Evolutionary conservation across 1,284 basidiomycete species (phyloP).

Genomic region (Gymnopus androsaceus): DNA sequence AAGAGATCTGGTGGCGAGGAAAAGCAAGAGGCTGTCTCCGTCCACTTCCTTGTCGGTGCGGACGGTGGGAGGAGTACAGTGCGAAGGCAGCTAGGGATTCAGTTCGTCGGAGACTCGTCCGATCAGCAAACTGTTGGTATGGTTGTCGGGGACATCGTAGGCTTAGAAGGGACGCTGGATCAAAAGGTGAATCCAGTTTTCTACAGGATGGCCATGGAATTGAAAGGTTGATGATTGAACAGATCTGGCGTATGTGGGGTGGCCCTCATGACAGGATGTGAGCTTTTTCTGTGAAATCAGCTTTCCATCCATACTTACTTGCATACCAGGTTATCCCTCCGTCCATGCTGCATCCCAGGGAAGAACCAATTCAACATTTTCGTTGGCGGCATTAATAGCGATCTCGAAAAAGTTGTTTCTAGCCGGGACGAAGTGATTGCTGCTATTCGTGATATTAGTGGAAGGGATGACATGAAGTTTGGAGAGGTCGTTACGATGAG

Average conservation of each 20-base stretch:
- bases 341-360: conserved; percentile 30
- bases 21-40: conserved; percentile 27
- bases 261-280: conserved; percentile 29
- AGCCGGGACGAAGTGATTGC: conserved; percentile 32
- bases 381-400: conserved; percentile 31
- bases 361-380: conserved; percentile 37
- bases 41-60: conserved; percentile 41
- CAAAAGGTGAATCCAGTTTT: conserved; percentile 15
- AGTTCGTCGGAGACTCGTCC: conserved; percentile 34
- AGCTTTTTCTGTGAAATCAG: conserved; percentile 26
- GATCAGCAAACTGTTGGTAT: conserved; percentile 17
- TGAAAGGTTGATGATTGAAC: conserved; percentile 30
- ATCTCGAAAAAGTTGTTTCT: conserved; percentile 28
- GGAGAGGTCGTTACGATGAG: conserved; percentile 9
- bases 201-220: conserved; percentile 16
- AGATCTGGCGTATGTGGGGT: conserved; percentile 32
- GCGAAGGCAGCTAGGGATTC: conserved; percentile 32
- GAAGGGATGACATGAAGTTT: conserved; percentile 21
- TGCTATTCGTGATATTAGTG: conserved; percentile 33
- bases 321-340: conserved; percentile 37
- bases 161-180: conserved; percentile 30
- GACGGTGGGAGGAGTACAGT: conserved; percentile 41
- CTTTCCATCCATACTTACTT: too few species aligned
- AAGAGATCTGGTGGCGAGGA: conserved; percentile 4
- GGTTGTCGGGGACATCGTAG: conserved; percentile 29